Evolutionary conservation across 352 stramenopile species (phyloP).

Genomic region (Phytopythium cucurbitacearum): DNA sequence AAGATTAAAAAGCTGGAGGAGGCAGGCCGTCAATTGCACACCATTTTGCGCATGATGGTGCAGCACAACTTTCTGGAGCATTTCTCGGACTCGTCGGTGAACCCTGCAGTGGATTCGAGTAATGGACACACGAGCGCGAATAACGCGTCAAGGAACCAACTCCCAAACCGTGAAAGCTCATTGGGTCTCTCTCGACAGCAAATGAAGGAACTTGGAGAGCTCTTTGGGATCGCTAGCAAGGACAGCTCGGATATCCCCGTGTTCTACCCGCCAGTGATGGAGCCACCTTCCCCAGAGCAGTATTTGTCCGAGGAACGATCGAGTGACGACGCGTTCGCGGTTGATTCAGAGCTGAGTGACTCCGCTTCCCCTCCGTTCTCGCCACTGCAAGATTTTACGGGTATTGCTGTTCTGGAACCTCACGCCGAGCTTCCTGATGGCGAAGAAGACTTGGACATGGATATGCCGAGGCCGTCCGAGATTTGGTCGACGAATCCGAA

Average conservation of each 20-base stretch:
- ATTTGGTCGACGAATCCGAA: background rate
- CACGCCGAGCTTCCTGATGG: constrained; percentile 3
- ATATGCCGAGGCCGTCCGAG: background rate
- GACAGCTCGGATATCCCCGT: background rate
- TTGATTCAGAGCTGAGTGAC: background rate
- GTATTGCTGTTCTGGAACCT: background rate
- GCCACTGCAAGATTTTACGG: constrained; percentile 2
- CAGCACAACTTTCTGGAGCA: constrained; percentile 67
- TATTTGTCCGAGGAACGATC: constrained; percentile 2
- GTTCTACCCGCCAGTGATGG: background rate
- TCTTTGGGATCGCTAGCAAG: constrained; percentile 37
- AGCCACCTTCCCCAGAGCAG: background rate
- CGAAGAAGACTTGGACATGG: background rate
- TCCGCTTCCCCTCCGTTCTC: constrained; percentile 22
- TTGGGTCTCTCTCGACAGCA: constrained; percentile 34
- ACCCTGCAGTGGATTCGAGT: background rate
- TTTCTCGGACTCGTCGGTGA: constrained; percentile 20
- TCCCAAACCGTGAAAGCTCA: background rate
- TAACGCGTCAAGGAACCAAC: background rate
- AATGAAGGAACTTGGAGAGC: constrained; percentile 42
- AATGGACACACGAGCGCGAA: background rate
- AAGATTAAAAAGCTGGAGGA: constrained; percentile 68
- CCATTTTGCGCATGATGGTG: constrained; percentile 58
- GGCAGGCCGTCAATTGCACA: constrained; percentile 49
- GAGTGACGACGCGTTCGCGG: constrained; percentile 4